A percentile compares a stretch with the other conserved stretches of the same genome.
These are phyloP conservation scores for Daedaleopsis nitida DNA, from an alignment of 768 basidiomycete species.

Conservation along the genomic window DNA sequence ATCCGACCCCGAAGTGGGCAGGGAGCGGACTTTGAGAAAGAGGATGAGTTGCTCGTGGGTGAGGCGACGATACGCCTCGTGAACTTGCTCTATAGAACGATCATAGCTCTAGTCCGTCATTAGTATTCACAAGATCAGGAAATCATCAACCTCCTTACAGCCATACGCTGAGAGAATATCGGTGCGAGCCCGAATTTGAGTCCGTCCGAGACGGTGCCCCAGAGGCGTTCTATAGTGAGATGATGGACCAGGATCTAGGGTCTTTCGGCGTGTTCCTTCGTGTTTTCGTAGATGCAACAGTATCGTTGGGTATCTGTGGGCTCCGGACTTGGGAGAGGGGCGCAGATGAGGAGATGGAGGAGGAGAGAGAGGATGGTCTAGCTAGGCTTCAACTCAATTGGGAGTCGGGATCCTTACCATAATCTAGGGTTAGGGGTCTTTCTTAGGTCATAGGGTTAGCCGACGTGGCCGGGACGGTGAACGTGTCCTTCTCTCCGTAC, in stretches of 20 bases:
- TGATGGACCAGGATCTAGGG: background rate
- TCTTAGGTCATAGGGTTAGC: background rate
- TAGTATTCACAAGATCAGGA: background rate
- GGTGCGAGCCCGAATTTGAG: background rate
- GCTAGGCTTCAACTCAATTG: background rate
- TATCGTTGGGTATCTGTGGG: background rate
- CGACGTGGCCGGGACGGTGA: background rate
- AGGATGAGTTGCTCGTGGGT: conserved; percentile 68
- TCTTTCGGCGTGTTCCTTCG: background rate
- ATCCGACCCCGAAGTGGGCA: conserved; percentile 66
- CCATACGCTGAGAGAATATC: conserved; percentile 17
- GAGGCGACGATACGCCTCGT: conserved; percentile 70
- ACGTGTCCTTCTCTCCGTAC: background rate
- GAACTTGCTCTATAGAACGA: conserved; percentile 45
- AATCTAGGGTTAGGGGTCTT: background rate
- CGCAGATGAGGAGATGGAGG: background rate
- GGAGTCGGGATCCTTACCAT: background rate
- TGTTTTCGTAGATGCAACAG: background rate
- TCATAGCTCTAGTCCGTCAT: conserved; percentile 23
- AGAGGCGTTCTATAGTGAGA: background rate
- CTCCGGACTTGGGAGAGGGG: too few species aligned
- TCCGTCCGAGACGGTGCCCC: background rate
- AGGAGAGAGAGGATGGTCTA: background rate
- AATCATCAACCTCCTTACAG: conserved; percentile 12
- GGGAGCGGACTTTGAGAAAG: conserved; percentile 71